Evolutionary conservation across 129 eudicot genomes (phyloP).

Genomic region (Chrysanthemum makinoi): DNA sequence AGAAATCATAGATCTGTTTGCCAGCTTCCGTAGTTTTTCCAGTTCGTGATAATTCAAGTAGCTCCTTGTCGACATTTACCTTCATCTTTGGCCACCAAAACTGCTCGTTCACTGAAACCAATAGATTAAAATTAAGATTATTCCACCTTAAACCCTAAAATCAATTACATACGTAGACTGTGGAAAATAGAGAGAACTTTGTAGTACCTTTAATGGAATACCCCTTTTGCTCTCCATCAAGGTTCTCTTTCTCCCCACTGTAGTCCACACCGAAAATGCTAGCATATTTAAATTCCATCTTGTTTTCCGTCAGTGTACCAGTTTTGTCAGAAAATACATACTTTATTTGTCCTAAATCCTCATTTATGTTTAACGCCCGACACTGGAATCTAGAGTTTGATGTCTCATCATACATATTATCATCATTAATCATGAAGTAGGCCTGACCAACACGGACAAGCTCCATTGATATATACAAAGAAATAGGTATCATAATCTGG

Average conservation of each 20-base stretch:
- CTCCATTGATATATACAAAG: slow-evolving; percentile 98
- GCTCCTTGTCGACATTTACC: slow-evolving; percentile 70
- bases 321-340: slow-evolving; percentile 96
- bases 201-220: slow-evolving; percentile 59
- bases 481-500: slow-evolving; percentile 95
- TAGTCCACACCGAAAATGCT: slow-evolving; percentile 83
- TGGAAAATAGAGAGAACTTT: slow-evolving; percentile 16
- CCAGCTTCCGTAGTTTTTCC: slow-evolving; percentile 44
- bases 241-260: slow-evolving; percentile 37
- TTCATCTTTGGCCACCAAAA: slow-evolving; percentile 79
- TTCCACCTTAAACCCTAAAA: slow-evolving; percentile 11
- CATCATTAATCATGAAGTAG: slow-evolving; percentile 86
- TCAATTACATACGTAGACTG: background rate
- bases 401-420: slow-evolving; percentile 56
- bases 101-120: slow-evolving; percentile 60
- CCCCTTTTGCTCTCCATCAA: slow-evolving; percentile 43
- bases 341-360: slow-evolving; percentile 95
- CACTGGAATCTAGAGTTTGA: slow-evolving; percentile 84
- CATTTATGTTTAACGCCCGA: slow-evolving; percentile 91
- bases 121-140: slow-evolving; percentile 15
- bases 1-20: slow-evolving; percentile 59
- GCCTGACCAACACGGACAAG: slow-evolving; percentile 99
- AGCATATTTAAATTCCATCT: slow-evolving; percentile 93
- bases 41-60: slow-evolving; percentile 43
- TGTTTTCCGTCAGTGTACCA: slow-evolving; percentile 95